Conservation (phyloP, 2,329 filamentous ascomycete genomes). For the Dendrostoma leiphaemia region DNA sequence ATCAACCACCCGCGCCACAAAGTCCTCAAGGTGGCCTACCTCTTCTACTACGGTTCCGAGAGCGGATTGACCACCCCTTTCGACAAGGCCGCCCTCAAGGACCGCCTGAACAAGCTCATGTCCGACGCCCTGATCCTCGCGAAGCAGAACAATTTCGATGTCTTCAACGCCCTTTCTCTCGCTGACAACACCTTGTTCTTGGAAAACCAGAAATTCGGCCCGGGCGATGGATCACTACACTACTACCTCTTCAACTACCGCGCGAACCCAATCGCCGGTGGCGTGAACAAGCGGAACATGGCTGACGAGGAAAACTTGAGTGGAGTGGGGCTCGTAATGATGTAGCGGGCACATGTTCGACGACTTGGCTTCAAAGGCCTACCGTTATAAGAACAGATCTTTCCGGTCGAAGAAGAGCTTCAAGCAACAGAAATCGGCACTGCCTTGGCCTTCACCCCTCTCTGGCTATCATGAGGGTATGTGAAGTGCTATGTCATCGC, state of each 20-base stretch:
- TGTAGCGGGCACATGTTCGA: constrained; percentile 26
- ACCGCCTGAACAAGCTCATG: constrained; percentile 76
- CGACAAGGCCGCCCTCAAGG: constrained; percentile 62
- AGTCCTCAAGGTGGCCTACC: constrained; percentile 83
- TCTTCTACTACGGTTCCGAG: constrained; percentile 95
- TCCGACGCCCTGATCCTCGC: constrained; percentile 85
- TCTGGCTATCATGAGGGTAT: too few species aligned
- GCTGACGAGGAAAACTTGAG: constrained; percentile 77
- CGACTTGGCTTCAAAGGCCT: not conserved
- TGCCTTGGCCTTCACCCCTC: too few species aligned
- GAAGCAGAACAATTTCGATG: constrained; percentile 83
- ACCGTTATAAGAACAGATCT: not conserved
- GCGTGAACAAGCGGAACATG: constrained; percentile 75
- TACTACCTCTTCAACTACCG: constrained; percentile 99
- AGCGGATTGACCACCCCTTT: constrained; percentile 61
- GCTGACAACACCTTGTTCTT: constrained; percentile 95
- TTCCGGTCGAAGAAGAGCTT: too few species aligned
- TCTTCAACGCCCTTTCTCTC: constrained; percentile 92
- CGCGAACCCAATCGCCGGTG: constrained; percentile 79
- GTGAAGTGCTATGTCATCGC: too few species aligned
- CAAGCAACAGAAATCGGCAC: too few species aligned
- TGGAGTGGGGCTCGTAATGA: constrained; percentile 87
- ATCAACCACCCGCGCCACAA: constrained; percentile 78
- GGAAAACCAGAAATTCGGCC: constrained; percentile 89
- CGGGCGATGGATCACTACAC: constrained; percentile 90